Evolutionary conservation across 2,329 filamentous ascomycete genomes (phyloP).

Genomic region (Stagonosporopsis chrysanthemi): DNA sequence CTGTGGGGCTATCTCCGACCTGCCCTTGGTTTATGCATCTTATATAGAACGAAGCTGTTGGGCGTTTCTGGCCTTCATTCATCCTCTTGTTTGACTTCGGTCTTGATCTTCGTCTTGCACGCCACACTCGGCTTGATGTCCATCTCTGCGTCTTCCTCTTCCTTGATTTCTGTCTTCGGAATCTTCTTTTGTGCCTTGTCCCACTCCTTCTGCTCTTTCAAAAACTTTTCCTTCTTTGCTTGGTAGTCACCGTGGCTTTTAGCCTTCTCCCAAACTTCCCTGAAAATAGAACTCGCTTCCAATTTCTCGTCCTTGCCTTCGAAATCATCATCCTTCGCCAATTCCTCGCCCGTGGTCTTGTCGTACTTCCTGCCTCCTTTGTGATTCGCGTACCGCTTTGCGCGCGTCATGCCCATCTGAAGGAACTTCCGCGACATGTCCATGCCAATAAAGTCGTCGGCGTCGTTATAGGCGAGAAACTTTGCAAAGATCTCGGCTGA

Average conservation of each 20-base stretch:
- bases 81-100: conserved; percentile 1
- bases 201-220: conserved; percentile 58
- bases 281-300: conserved; percentile 59
- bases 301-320: conserved; percentile 59
- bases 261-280: conserved; percentile 58
- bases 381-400: conserved; percentile 66
- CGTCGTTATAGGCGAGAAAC: conserved; percentile 61
- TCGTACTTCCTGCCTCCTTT: conserved; percentile 65
- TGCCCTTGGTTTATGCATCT: too few species aligned
- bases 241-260: conserved; percentile 56
- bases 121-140: not conserved
- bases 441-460: conserved; percentile 68
- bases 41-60: too few species aligned
- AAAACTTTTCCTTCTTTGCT: conserved; percentile 55
- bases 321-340: conserved; percentile 56
- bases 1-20: too few species aligned
- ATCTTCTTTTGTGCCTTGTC: conserved; percentile 36
- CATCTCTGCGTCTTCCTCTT: not conserved
- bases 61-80: not conserved
- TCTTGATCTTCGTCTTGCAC: not conserved
- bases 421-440: conserved; percentile 71
- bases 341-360: conserved; percentile 48
- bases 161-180: conserved; percentile 9
- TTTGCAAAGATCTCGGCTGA: conserved; percentile 58
- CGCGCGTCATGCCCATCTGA: conserved; percentile 71